Base-by-base conservation (phyloP, 2,329 filamentous ascomycete genomes). In the Pseudofabraea citricarpa region DNA sequence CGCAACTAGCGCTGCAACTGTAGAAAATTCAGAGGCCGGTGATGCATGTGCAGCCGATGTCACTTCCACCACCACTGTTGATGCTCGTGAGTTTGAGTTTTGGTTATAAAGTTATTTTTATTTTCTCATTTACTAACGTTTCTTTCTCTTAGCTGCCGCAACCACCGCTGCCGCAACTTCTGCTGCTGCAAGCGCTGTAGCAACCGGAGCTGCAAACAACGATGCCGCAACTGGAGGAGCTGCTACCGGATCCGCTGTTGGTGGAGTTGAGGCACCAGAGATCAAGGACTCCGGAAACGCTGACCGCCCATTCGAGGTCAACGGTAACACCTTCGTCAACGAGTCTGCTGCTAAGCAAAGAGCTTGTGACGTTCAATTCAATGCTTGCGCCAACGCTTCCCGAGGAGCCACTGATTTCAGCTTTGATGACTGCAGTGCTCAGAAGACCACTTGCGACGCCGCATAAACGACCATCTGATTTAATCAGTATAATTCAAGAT, bases 311-410 rank as follows among this genome's bases (percentile, higher is more conserved):
- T 82, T 82, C 62, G 52, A 60, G 18, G 75, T 81, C 46, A 73
- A 76, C 52, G 75, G 74, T 38, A 66, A 68, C 65, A 79, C 68
- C 27, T 84, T 85, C 57, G 72, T 73, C 29, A 74, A 74, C 57
- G 59, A 74, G 51, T 64, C 59, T 3, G 74, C 72, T 8, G 81
- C 81, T 16, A 63, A 74, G 31, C 73, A 81, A 62, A 70, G 81
- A 36, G 73, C 77, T 26, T 85, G 81, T 57, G 72, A 79, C 48
- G 72, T 81, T 78, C 56, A 84, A 65, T 75, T 79, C 65, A 83
- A 82, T 54, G 63, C 60, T 3, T 85, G 81, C 55, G 67, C 74
- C 10, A 64, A 79, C 49, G 72, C 72, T 21, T 74, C 74, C 44
- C 54, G 64, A 10, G 75, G 77, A 16, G 45, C 61, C 12, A 51